These are phyloP conservation scores for Theileria sp. DNA, from an alignment of 169 alveolate genomes.

Conservation along the genomic window DNA sequence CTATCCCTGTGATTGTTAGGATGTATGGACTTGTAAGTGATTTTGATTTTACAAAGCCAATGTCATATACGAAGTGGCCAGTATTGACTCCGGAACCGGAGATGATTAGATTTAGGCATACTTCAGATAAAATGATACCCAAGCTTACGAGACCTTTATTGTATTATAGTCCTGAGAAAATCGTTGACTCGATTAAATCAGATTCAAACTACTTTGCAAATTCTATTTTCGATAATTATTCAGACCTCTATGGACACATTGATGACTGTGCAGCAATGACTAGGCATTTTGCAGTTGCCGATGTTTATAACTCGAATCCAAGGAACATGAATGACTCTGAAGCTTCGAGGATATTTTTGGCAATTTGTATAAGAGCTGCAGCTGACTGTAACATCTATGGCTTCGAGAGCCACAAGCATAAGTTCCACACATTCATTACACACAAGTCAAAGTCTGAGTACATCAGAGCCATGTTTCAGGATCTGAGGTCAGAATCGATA, in stretches of 20 bases:
- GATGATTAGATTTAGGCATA: constrained; percentile 18
- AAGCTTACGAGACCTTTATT: constrained; percentile 47
- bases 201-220: constrained; percentile 34
- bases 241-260: constrained; percentile 33
- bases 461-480: constrained; percentile 37
- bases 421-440: constrained; percentile 37
- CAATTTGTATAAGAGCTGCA: constrained; percentile 35
- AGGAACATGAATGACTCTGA: constrained; percentile 9
- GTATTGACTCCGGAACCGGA: neutral
- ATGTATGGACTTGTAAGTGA: constrained; percentile 40
- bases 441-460: constrained; percentile 31
- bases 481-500: constrained; percentile 19
- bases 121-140: constrained; percentile 40
- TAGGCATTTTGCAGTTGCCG: constrained; percentile 40
- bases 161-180: constrained; percentile 38
- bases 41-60: constrained; percentile 26
- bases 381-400: constrained; percentile 35
- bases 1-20: constrained; percentile 22
- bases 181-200: constrained; percentile 30
- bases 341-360: constrained; percentile 1
- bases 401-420: neutral
- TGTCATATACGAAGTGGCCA: constrained; percentile 49
- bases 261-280: constrained; percentile 52
- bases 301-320: neutral
- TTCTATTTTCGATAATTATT: constrained; percentile 40